These are phyloP conservation scores for Aureobasidium sp. DNA, from an alignment of 2,329 filamentous ascomycete species.

Conservation along the genomic window DNA sequence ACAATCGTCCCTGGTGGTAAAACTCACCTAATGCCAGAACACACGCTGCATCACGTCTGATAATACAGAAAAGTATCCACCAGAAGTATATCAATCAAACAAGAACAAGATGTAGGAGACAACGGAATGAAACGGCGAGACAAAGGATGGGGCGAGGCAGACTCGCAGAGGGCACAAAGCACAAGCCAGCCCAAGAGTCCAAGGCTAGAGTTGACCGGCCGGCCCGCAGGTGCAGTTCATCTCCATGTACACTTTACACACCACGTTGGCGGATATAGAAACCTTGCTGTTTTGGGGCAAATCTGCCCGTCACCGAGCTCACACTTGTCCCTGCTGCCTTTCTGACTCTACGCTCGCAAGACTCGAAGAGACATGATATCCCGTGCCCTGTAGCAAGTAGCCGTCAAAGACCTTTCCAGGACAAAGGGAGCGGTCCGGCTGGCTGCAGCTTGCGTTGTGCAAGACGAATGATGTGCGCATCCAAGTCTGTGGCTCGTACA, in stretches of 20 bases:
- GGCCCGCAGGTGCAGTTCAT: neutral
- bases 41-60: conserved; percentile 7
- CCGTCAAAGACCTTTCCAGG: neutral
- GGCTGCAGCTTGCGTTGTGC: conserved; percentile 8
- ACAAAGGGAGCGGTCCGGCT: conserved; percentile 1
- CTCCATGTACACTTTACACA: neutral
- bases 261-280: neutral
- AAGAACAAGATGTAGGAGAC: neutral
- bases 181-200: neutral
- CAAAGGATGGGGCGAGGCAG: conserved; percentile 4
- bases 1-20: neutral
- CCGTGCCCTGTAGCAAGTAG: neutral
- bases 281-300: neutral
- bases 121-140: conserved; percentile 1
- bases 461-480: neutral
- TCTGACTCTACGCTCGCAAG: neutral
- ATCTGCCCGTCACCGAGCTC: neutral
- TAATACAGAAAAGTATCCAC: conserved; percentile 1
- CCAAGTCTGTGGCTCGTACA: conserved; percentile 1
- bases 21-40: conserved; percentile 9
- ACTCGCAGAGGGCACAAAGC: neutral
- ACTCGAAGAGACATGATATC: neutral
- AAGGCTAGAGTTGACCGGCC: conserved; percentile 1
- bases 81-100: neutral
- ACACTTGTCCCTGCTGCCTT: neutral